These are phyloP conservation scores for Diaporthe aspalathi DNA, from an alignment of 2,329 filamentous ascomycete species.

Conservation along the genomic window DNA sequence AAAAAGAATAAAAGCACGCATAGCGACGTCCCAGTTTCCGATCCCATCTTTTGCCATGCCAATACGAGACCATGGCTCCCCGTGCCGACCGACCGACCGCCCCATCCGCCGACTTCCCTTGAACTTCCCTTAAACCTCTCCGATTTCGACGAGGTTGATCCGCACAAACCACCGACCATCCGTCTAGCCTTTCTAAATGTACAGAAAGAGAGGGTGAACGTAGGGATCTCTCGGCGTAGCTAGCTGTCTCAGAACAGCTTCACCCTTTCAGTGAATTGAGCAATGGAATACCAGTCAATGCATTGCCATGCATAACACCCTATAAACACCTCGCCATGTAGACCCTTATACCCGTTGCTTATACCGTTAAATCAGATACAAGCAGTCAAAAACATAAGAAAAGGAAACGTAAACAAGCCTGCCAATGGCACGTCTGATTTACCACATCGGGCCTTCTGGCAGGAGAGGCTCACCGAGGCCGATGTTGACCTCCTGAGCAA, in stretches of 20 bases:
- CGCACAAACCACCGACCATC: neutral
- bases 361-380: conserved; percentile 18
- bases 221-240: neutral
- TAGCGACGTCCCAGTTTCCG: neutral
- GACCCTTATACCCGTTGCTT: too few species aligned
- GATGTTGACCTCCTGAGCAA: conserved; percentile 67
- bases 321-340: conserved; percentile 38
- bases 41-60: conserved; percentile 2
- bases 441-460: neutral
- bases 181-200: conserved; percentile 28
- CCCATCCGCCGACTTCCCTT: neutral
- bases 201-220: conserved; percentile 12
- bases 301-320: conserved; percentile 34
- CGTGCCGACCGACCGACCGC: neutral
- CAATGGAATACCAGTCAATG: conserved; percentile 6
- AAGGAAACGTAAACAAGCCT: conserved; percentile 18
- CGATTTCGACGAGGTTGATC: neutral
- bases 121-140: too few species aligned
- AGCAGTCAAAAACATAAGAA: conserved; percentile 30
- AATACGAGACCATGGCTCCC: neutral
- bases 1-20: neutral
- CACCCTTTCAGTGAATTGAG: neutral
- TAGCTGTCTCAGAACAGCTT: conserved; percentile 13
- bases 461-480: conserved; percentile 24
- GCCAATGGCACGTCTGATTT: neutral